A percentile compares a stretch with the other conserved stretches of the same genome.
Conservation (phyloP, 805 yeast genomes). For the Candida arabinofermentans region DNA sequence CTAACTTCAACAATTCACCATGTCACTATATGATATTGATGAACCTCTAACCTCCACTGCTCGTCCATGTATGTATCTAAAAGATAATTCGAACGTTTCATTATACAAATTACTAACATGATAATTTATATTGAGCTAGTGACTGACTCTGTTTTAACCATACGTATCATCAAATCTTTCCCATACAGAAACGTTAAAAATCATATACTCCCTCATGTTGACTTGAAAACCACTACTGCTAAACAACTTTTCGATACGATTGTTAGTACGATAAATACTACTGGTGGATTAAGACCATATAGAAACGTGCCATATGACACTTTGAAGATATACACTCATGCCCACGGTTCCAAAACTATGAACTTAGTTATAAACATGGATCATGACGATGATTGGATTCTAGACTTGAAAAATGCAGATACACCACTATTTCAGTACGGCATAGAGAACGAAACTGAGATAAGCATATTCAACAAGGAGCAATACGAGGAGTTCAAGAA, state of each 20-base stretch:
- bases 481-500: constrained; percentile 67
- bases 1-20: neutral
- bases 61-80: constrained; percentile 53
- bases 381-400: constrained; percentile 73
- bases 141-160: constrained; percentile 71
- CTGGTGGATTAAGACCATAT: constrained; percentile 77
- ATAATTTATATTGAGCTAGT: constrained; percentile 22
- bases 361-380: constrained; percentile 88
- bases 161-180: constrained; percentile 86
- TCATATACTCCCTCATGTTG: constrained; percentile 61
- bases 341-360: constrained; percentile 92
- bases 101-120: constrained; percentile 1
- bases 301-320: constrained; percentile 72
- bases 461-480: constrained; percentile 69
- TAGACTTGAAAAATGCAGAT: constrained; percentile 36
- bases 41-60: constrained; percentile 81
- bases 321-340: constrained; percentile 85
- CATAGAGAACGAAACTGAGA: constrained; percentile 84
- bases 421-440: constrained; percentile 47
- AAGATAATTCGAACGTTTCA: neutral
- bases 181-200: constrained; percentile 86
- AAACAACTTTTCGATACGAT: constrained; percentile 54
- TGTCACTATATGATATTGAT: constrained; percentile 35
- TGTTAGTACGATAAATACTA: constrained; percentile 37
- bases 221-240: constrained; percentile 67